These are phyloP conservation scores for Trichoderma atrobrunneum DNA, from an alignment of 2,329 filamentous ascomycete species.

Conservation along the genomic window DNA sequence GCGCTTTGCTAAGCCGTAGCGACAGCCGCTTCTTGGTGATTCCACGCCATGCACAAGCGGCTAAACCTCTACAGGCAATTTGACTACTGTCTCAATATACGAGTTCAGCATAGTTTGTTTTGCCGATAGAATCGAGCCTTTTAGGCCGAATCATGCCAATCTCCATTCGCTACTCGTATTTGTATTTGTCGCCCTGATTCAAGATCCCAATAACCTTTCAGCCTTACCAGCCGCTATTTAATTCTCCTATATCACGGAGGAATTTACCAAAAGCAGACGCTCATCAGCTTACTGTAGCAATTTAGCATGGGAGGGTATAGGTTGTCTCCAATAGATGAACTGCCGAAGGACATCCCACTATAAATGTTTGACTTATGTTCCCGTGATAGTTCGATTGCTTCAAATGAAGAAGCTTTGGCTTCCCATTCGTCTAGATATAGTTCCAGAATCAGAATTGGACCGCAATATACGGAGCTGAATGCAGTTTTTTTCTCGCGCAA, in stretches of 20 bases:
- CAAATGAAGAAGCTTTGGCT: background rate
- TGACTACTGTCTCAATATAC: background rate
- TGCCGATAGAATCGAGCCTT: background rate
- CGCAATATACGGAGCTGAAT: background rate
- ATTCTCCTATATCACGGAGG: background rate
- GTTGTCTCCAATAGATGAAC: background rate
- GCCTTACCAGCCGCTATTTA: background rate
- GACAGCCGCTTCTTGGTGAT: background rate
- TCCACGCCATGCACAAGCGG: background rate
- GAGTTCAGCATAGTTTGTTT: background rate
- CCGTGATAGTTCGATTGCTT: background rate
- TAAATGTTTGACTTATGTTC: background rate
- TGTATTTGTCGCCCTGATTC: background rate
- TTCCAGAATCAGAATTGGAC: background rate
- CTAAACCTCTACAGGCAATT: constrained; percentile 9
- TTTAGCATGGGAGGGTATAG: background rate
- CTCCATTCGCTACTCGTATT: background rate
- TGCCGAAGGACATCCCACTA: background rate
- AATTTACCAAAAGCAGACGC: background rate
- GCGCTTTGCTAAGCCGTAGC: background rate
- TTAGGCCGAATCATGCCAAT: background rate
- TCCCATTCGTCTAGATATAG: background rate
- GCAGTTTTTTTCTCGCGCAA: background rate
- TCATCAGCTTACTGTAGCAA: background rate
- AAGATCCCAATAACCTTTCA: background rate